Evolutionary conservation across 805 yeast species (phyloP).

Genomic region (Schizosaccharomyces pombe): DNA sequence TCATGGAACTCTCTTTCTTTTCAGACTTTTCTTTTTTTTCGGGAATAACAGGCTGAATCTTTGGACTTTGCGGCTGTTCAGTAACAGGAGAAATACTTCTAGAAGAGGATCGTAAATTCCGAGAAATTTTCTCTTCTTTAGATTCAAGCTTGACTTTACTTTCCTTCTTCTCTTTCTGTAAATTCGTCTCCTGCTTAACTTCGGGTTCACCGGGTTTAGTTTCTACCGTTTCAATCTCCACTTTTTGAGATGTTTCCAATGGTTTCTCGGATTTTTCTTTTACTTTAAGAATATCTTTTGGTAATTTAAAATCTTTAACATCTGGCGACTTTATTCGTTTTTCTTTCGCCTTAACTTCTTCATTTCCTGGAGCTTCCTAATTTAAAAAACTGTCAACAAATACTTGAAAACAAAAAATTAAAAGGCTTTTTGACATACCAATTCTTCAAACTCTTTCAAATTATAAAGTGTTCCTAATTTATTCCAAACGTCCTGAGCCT

Average conservation of each 20-base stretch:
- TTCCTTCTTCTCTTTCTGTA: too few species aligned
- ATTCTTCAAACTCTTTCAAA: not conserved
- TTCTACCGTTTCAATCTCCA: not conserved
- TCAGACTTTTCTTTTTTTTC: too few species aligned
- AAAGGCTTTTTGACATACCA: not conserved
- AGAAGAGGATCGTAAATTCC: too few species aligned
- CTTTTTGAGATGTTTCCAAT: not conserved
- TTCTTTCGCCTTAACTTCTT: not conserved
- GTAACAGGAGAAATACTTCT: too few species aligned
- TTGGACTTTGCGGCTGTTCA: too few species aligned
- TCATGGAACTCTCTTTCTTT: too few species aligned
- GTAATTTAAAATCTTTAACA: not conserved
- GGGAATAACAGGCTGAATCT: too few species aligned
- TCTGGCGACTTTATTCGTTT: too few species aligned
- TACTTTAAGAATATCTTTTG: not conserved
- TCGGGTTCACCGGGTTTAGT: not conserved
- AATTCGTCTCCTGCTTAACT: too few species aligned
- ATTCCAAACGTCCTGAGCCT: not conserved
- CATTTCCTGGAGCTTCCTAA: not conserved
- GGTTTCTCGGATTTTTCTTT: not conserved
- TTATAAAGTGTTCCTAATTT: not conserved
- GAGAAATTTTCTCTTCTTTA: too few species aligned
- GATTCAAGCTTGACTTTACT: too few species aligned
- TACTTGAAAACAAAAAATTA: not conserved
- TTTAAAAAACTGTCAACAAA: not conserved